Evolutionary conservation across 2,329 filamentous ascomycete genomes (phyloP), one percentile per base, ranked within the genome.

Genomic region (Ophiostoma novo-ulmi): DNA sequence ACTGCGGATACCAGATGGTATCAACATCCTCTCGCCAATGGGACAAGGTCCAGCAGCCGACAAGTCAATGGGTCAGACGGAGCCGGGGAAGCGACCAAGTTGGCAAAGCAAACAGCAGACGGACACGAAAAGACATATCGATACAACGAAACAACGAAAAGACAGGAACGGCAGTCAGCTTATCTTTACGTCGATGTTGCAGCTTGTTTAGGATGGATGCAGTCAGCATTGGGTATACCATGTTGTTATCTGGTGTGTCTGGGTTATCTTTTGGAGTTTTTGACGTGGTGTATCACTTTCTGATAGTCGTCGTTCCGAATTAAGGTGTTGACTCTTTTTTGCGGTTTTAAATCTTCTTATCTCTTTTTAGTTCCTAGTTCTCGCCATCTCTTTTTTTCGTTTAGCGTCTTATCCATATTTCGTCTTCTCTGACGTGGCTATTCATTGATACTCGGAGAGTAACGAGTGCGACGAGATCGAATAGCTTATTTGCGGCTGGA

Each of bases 181-280:
- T 58, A 58, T 58, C n/a, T 26, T 26, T 4, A 58, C 22, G 52
- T 58, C 52, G 11, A 13, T 26, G 8, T 22, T 58, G 52, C 52
- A 14, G 22, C 52, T 58, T 58, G 7, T 58, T 58, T 58, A 5
- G 52, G 52, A 26, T 26, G 14, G n/a, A 22, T 58, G 52, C 52
- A 58, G 52, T 58, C 52, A 58, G 52, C 52, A 58, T 58, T 58
- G 22, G 52, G 52, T 58, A 48, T 48, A n/a, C 13, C n/a, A 31
- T n/a, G 52, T 31, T 13, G n/a, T 13, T 10, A 3, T 58, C 52
- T 31, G 52, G 52, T 14, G n/a, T 58, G n/a, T 58, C 22, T 48
- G 44, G 17, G 44, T 20, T 48, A 22, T 26, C 3, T 58, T 58
- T 55, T 58, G 17, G 8, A 11, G 44, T 7, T n/a, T 26, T 14